These are phyloP conservation scores for Scheffersomyces stambukii DNA, from an alignment of 1,139 yeast species.

Conservation along the genomic window DNA sequence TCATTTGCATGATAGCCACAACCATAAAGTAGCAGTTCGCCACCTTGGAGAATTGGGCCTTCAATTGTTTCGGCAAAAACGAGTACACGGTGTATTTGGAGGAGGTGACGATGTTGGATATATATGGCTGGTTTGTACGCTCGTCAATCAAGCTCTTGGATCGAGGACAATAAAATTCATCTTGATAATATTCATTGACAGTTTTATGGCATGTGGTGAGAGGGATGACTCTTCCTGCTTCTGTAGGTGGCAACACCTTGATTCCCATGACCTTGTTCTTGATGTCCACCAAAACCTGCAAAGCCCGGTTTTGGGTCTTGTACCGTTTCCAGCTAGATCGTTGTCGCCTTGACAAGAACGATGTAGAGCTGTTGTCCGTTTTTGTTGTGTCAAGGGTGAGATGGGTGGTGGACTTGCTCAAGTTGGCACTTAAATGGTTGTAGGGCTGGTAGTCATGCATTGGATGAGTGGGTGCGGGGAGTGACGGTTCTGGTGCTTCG, in stretches of 20 bases:
- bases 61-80: constrained; percentile 82
- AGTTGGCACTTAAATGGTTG: constrained; percentile 10
- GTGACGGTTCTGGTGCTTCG: constrained; percentile 7
- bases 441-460: constrained; percentile 3
- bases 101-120: constrained; percentile 71
- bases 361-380: constrained; percentile 17
- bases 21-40: constrained; percentile 85
- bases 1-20: constrained; percentile 90
- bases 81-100: constrained; percentile 80
- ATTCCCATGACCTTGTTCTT: constrained; percentile 40
- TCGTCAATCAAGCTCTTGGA: constrained; percentile 53
- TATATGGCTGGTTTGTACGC: constrained; percentile 59
- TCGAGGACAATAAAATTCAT: constrained; percentile 22
- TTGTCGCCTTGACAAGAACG: constrained; percentile 18
- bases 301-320: constrained; percentile 12
- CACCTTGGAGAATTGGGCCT: constrained; percentile 86
- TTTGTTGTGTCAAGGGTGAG: constrained; percentile 19
- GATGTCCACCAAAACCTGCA: constrained; percentile 15
- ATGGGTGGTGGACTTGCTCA: constrained; percentile 26
- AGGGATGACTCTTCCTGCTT: constrained; percentile 76
- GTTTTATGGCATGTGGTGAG: constrained; percentile 38
- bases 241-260: constrained; percentile 47
- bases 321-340: constrained; percentile 10
- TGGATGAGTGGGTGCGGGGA: constrained; percentile 1
- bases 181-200: constrained; percentile 25